A percentile compares a stretch with the other conserved stretches of the same genome.
Evolutionary conservation across 805 yeast genomes (phyloP).

Genomic region (Candida boleticola): DNA sequence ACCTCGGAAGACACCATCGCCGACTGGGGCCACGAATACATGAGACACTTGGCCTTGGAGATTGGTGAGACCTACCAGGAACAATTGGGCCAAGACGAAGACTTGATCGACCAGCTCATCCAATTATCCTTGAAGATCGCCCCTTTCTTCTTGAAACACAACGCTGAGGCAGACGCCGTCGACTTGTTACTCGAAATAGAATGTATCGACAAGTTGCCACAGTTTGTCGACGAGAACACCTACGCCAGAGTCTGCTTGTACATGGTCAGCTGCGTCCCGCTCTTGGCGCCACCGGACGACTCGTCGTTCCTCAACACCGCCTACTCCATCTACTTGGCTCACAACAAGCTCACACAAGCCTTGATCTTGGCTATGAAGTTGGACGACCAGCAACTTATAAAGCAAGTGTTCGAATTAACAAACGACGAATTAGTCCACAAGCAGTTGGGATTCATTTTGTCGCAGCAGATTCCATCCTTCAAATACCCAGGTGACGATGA

Average conservation of each 20-base stretch:
- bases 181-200: conserved; percentile 90
- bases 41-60: conserved; percentile 92
- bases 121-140: conserved; percentile 73
- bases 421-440: conserved; percentile 71
- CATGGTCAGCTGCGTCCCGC: conserved; percentile 94
- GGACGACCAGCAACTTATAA: conserved; percentile 75
- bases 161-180: conserved; percentile 98
- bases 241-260: conserved; percentile 88
- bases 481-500: conserved; percentile 58
- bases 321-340: conserved; percentile 74
- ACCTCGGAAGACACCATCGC: conserved; percentile 58
- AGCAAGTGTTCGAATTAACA: conserved; percentile 79
- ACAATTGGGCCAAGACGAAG: conserved; percentile 35
- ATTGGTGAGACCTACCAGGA: conserved; percentile 84
- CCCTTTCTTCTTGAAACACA: conserved; percentile 87
- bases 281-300: conserved; percentile 94
- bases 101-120: conserved; percentile 44
- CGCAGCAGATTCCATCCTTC: conserved; percentile 82
- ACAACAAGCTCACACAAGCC: conserved; percentile 84
- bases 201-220: conserved; percentile 75
- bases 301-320: conserved; percentile 83
- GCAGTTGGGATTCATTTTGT: conserved; percentile 87
- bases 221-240: conserved; percentile 80
- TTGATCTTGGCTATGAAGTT: conserved; percentile 83
- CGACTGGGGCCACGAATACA: conserved; percentile 98